These are phyloP conservation scores for Macrolepiota dolichaula DNA, from an alignment of 768 basidiomycete species.

Conservation along the genomic window DNA sequence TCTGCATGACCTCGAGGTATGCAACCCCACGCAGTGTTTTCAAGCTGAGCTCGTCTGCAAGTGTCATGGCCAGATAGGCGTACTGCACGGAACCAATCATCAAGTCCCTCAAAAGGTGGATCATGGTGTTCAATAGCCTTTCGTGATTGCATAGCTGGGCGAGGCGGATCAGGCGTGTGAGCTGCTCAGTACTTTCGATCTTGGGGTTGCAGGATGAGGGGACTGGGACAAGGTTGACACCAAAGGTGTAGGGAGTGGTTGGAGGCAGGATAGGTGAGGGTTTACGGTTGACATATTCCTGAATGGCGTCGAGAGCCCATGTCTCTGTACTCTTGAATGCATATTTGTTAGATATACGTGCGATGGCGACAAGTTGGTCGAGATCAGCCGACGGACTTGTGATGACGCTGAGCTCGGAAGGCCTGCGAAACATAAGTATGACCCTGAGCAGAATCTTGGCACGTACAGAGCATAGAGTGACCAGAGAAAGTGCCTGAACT, in stretches of 20 bases:
- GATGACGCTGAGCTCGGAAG: slow-evolving; percentile 53
- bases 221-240: slow-evolving; percentile 10
- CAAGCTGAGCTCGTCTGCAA: slow-evolving; percentile 68
- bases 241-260: slow-evolving; percentile 26
- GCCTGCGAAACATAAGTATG: slow-evolving; percentile 38
- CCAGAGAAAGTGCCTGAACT: slow-evolving; percentile 76
- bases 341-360: slow-evolving; percentile 68
- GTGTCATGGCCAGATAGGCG: slow-evolving; percentile 69
- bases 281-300: slow-evolving; percentile 60
- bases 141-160: slow-evolving; percentile 68
- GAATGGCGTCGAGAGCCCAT: slow-evolving; percentile 74
- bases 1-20: slow-evolving; percentile 75
- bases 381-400: slow-evolving; percentile 50
- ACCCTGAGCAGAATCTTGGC: slow-evolving; percentile 19
- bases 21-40: slow-evolving; percentile 57
- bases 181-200: slow-evolving; percentile 38
- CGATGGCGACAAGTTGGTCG: slow-evolving; percentile 45
- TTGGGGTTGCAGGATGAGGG: slow-evolving; percentile 12
- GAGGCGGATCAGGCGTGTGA: slow-evolving; percentile 60
- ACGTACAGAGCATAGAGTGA: slow-evolving; percentile 76
- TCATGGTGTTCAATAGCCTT: slow-evolving; percentile 56
- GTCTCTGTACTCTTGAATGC: slow-evolving; percentile 70
- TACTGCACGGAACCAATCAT: slow-evolving; percentile 63
- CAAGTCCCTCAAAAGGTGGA: slow-evolving; percentile 52
- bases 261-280: slow-evolving; percentile 47